Evolutionary conservation across 164 flowering plant genomes (phyloP).

Genomic region (Sextonia rubra): DNA sequence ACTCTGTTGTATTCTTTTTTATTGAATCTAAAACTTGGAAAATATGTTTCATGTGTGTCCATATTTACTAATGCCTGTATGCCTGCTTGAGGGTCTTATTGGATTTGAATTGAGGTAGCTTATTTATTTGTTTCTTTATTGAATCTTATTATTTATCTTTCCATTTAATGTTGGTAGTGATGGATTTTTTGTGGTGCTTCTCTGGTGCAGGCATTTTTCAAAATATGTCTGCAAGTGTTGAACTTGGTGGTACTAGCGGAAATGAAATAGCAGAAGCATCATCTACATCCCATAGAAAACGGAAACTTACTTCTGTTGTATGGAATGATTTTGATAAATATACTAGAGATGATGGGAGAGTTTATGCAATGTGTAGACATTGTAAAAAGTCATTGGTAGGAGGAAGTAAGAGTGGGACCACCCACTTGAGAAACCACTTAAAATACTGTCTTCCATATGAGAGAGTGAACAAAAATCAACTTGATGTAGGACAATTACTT

Average conservation of each 20-base stretch:
- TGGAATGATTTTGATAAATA: not conserved
- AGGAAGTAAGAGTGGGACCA: not conserved
- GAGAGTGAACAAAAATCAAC: slow-evolving; percentile 45
- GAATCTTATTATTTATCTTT: not conserved
- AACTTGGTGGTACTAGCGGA: not conserved
- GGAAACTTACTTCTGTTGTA: not conserved
- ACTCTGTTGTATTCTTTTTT: no score
- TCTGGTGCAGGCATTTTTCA: not conserved
- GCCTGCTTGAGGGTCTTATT: no score
- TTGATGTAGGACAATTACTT: slow-evolving; percentile 47
- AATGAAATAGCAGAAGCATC: not conserved
- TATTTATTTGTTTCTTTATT: no score
- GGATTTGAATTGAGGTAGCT: no score
- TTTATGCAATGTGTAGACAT: not conserved
- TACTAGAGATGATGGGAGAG: not conserved
- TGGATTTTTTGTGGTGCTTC: not conserved
- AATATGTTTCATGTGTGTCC: no score
- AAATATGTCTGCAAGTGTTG: not conserved
- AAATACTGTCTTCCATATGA: slow-evolving; percentile 7
- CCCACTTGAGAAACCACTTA: not conserved
- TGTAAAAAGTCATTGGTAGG: not conserved
- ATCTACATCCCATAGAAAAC: not conserved
- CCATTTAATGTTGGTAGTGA: not conserved
- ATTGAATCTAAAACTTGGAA: no score
- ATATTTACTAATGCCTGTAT: no score